phyloP scores from a whole-genome alignment of 2,329 filamentous ascomycete genomes.

The Ceratocystis diversiconidia region DNA sequence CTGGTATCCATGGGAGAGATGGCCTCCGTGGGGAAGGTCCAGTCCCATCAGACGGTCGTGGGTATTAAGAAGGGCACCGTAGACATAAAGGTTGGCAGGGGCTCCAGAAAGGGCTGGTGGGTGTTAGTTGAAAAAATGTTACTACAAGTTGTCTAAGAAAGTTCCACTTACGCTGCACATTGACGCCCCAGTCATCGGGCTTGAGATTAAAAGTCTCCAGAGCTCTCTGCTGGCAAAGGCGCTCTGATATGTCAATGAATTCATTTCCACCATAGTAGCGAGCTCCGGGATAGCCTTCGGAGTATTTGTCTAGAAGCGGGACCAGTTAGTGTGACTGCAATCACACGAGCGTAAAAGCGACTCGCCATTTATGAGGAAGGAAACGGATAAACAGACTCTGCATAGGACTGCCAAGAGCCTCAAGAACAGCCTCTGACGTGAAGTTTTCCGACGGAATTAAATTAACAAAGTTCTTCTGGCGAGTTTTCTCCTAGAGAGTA shows the following conservation, averaged over 20 bases:
- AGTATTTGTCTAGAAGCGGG: constrained; percentile 67
- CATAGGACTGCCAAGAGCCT: constrained; percentile 87
- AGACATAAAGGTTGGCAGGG: constrained; percentile 75
- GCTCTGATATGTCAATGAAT: constrained; percentile 83
- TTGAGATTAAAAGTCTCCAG: constrained; percentile 76
- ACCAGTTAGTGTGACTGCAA: constrained; percentile 9
- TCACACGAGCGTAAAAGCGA: not conserved
- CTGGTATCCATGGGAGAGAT: constrained; percentile 94
- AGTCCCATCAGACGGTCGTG: constrained; percentile 96
- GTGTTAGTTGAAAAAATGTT: constrained; percentile 15
- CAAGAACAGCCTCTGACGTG: constrained; percentile 80
- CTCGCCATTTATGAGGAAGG: not conserved
- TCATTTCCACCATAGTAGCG: constrained; percentile 96
- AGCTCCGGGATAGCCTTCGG: constrained; percentile 91
- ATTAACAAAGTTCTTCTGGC: constrained; percentile 98
- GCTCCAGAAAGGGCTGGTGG: constrained; percentile 59
- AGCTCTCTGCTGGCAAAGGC: constrained; percentile 78
- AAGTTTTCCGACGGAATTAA: constrained; percentile 93
- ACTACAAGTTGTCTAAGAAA: not conserved
- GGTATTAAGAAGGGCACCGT: constrained; percentile 80
- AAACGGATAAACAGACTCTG: constrained; percentile 48
- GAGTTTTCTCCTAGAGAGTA: constrained; percentile 62
- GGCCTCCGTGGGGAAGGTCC: constrained; percentile 89
- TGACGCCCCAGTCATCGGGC: constrained; percentile 85
- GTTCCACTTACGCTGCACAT: constrained; percentile 62